phyloP scores from a whole-genome alignment of 2,329 filamentous ascomycete species.

The Alternaria conjuncta region DNA sequence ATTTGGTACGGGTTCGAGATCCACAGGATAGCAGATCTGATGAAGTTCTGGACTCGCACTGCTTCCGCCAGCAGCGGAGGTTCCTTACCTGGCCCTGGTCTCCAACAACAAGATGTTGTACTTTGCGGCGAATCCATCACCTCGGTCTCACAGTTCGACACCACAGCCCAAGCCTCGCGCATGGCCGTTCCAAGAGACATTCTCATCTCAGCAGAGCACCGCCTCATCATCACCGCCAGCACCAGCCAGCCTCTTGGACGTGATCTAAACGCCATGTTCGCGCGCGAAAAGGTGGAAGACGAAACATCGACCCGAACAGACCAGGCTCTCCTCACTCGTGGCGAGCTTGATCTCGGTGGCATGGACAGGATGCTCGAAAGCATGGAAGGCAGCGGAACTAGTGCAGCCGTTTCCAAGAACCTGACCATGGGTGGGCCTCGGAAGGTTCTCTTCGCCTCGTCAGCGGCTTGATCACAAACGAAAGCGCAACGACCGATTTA shows the following conservation, averaged over 20 bases:
- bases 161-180: constrained; percentile 46
- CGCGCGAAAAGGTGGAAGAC: constrained; percentile 39
- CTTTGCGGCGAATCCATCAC: constrained; percentile 53
- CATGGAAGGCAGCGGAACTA: constrained; percentile 38
- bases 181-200: constrained; percentile 55
- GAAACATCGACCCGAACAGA: constrained; percentile 44
- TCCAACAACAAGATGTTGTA: constrained; percentile 52
- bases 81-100: constrained; percentile 50
- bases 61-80: constrained; percentile 39
- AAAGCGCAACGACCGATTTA: background rate
- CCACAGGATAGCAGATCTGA: constrained; percentile 54
- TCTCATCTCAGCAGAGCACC: constrained; percentile 53
- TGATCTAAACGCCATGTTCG: constrained; percentile 36
- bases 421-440: constrained; percentile 40
- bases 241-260: constrained; percentile 40
- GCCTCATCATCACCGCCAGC: constrained; percentile 51
- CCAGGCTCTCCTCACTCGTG: constrained; percentile 52
- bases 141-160: constrained; percentile 53
- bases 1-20: constrained; percentile 56
- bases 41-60: constrained; percentile 54
- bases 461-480: constrained; percentile 24
- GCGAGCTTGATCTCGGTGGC: constrained; percentile 56
- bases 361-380: constrained; percentile 55
- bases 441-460: constrained; percentile 46
- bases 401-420: constrained; percentile 26